Conservation (phyloP, 225 moss, liverwort and hornwort genomes). For the Asterella californica region DNA sequence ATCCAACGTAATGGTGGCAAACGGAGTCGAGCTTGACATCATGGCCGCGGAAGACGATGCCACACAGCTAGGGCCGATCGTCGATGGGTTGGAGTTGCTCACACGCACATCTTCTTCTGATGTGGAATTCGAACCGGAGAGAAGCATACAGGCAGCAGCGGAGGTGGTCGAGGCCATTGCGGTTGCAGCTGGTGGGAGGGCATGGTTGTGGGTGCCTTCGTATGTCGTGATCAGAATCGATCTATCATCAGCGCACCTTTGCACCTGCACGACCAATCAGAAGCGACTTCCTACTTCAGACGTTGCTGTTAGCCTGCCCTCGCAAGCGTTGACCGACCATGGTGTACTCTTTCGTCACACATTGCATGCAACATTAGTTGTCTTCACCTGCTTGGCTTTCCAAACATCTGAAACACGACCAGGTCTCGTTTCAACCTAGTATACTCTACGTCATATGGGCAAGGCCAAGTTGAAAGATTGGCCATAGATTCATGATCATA, state of each 20-base stretch:
- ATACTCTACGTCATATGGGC: background rate
- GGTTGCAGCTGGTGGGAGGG: slow-evolving; percentile 55
- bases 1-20: slow-evolving; percentile 60
- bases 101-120: slow-evolving; percentile 34
- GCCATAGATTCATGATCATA: too few species aligned
- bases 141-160: slow-evolving; percentile 67
- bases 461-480: too few species aligned
- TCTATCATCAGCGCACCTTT: slow-evolving; percentile 66
- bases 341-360: background rate
- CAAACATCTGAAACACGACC: background rate
- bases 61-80: slow-evolving; percentile 23
- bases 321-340: background rate
- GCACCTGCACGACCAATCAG: slow-evolving; percentile 46
- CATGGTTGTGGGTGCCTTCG: slow-evolving; percentile 71
- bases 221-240: slow-evolving; percentile 71
- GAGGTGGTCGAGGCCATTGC: slow-evolving; percentile 81
- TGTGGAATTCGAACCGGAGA: slow-evolving; percentile 47
- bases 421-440: background rate
- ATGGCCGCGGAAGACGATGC: slow-evolving; percentile 6
- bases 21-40: slow-evolving; percentile 53
- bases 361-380: background rate
- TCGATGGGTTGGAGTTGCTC: slow-evolving; percentile 26
- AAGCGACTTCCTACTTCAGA: background rate
- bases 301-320: background rate
- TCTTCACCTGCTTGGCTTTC: background rate